Base-by-base conservation (phyloP, 352 stramenopile genomes). In the Phytopythium vexans region DNA sequence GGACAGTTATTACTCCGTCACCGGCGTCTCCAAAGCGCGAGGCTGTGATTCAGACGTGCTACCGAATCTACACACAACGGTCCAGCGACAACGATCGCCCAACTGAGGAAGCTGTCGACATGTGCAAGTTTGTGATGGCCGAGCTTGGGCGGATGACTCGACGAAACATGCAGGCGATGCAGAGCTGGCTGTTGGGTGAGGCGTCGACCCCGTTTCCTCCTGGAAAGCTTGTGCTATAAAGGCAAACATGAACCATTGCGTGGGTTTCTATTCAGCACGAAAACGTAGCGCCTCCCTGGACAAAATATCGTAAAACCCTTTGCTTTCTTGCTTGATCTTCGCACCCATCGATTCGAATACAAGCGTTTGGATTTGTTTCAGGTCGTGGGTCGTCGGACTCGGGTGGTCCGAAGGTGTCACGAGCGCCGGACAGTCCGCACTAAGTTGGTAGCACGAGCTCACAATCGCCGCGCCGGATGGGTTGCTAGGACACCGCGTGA, bases 371-470 rank as follows among this genome's bases (percentile, higher is more conserved):
- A 63, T 27, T n/a, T 58, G 21, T 14, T n/a, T 42, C 43, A 65
- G 34, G 1, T 49, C 49, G 37, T 31, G 7, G 21, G 43, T 47
- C 12, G 27, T 3, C 34, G 64, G 59, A 21, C 50, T 42, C 27
- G 42, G 35, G 10, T 44, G 16, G 12, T 6, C 21, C 12, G 33
- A 11, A 31, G 35, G 35, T 36, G 42, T 53, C 34, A 51, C 48
- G 1, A 54, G 43, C 6, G 43, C 51, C 6, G 56, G 27, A 9
- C 44, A 34, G 41, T 68, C 61, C 10, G 65, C 53, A 33, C 67
- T 68, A 8, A 70, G 32, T 32, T 70, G 65, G 38, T 70, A 73
- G 43, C 61, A 73, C 3, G 52, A 64, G 12, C 65, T 60, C 42
- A 60, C 34, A 7, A 73, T 57, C 0, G 65, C 58, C 6, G 54